A percentile compares a stretch with the other conserved stretches of the same genome.
Conservation (phyloP, 2,329 filamentous ascomycete species). For the Xylaria arbuscula region DNA sequence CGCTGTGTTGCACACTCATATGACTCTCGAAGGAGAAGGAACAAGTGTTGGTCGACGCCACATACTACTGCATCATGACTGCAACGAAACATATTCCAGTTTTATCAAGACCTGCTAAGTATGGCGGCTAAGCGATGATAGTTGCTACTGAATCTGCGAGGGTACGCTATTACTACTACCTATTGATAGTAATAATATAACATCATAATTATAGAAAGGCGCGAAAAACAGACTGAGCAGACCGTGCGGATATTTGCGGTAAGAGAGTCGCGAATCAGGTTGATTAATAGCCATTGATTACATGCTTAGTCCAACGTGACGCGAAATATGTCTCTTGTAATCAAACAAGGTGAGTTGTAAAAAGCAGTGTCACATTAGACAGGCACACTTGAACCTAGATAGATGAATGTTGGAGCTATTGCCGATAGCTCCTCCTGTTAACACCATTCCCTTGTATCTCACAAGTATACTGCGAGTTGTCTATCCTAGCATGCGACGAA, state of each 20-base stretch:
- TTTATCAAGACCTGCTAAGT: not conserved
- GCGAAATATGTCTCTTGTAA: slow-evolving; percentile 28
- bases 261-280: slow-evolving; percentile 20
- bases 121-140: not conserved
- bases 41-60: slow-evolving; percentile 10
- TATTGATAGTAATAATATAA: slow-evolving; percentile 14
- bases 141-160: not conserved
- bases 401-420: slow-evolving; percentile 10
- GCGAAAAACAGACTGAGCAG: slow-evolving; percentile 2
- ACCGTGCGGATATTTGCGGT: slow-evolving; percentile 9
- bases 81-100: slow-evolving; percentile 9
- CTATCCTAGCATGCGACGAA: slow-evolving; percentile 12
- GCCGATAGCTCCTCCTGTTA: slow-evolving; percentile 1
- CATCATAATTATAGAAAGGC: slow-evolving; percentile 9
- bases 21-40: slow-evolving; percentile 13
- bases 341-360: slow-evolving; percentile 26
- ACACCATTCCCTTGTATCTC: not conserved
- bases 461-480: not conserved
- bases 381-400: slow-evolving; percentile 12
- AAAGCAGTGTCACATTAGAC: slow-evolving; percentile 20
- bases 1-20: slow-evolving; percentile 18
- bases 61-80: slow-evolving; percentile 5
- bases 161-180: slow-evolving; percentile 18
- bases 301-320: slow-evolving; percentile 33
- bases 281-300: slow-evolving; percentile 23